Evolutionary conservation across 345 rosid genomes (phyloP), one percentile per base, ranked within the genome.

Genomic region (Salix caprea): DNA sequence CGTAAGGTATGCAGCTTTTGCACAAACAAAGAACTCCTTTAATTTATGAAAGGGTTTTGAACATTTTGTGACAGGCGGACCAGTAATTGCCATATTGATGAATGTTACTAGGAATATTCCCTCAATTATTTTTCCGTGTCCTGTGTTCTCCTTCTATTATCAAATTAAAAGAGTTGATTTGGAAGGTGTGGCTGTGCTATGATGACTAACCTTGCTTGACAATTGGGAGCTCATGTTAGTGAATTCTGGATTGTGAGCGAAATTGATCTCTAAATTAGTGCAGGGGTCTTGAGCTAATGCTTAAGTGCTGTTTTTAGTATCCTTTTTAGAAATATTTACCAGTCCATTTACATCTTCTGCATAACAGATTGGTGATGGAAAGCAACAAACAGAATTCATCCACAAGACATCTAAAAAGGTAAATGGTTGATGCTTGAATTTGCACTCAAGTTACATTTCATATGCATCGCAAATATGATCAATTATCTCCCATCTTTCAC

Each of bases 391-490:
- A 62, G 84, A 78, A 87, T 89, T 96, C 73, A 81, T 91, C 78
- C 98, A 94, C 82, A 96, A 96, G 86, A 84, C 82, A 74, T 87
- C 93, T 80, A 91, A 85, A 82, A 91, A 84, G 91, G 99, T 92
- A 82, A 67, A 61, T 67, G 52, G 67, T 77, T 77, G 32, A 66
- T 70, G 34, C 72, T 56, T 58, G 72, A 69, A 2, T 71, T 6
- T 19, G 71, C 65, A 24, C 32, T 0, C 6, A 39, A 15, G 9
- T 28, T 26, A 37, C 24, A 37, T 26, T 32, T 48, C 30, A 24
- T 54, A 65, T 73, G 50, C 48, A 16, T 14, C 74, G 36, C 28
- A 67, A 24, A 50, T n/a, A 11, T 65, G 68, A 23, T 69, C 18
- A 54, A 69, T 18, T 61, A 56, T 37, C 61, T 40, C 21, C 32